phyloP scores from a whole-genome alignment of 129 eudicot genomes.

The Flaveria bidentis region DNA sequence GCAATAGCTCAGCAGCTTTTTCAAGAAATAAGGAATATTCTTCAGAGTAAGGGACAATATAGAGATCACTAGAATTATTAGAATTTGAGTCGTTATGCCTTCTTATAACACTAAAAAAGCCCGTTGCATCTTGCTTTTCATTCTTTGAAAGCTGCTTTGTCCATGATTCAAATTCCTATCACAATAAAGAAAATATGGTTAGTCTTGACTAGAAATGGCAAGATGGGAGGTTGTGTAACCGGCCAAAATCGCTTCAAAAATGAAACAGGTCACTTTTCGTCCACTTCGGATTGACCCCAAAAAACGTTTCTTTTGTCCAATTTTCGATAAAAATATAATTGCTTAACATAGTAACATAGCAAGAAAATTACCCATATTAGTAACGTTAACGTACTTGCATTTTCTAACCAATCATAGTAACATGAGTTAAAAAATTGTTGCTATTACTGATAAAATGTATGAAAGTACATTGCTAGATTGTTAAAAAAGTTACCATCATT shows the following conservation, averaged over 20 bases:
- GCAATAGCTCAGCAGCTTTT: slow-evolving; percentile 77
- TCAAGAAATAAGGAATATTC: slow-evolving; percentile 57
- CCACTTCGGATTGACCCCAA: not conserved
- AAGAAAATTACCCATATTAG: not conserved
- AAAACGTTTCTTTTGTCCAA: not conserved
- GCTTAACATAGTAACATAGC: not conserved
- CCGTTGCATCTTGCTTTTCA: slow-evolving; percentile 60
- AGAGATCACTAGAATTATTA: slow-evolving; percentile 50
- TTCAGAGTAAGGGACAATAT: slow-evolving; percentile 60
- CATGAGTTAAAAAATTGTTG: not conserved
- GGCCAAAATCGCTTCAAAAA: not conserved
- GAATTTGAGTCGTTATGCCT: slow-evolving; percentile 59
- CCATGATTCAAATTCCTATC: slow-evolving; percentile 88
- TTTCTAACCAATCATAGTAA: not conserved
- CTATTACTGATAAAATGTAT: not conserved
- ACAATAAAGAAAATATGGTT: slow-evolving; percentile 9
- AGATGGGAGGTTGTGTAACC: not conserved
- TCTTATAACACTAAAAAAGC: slow-evolving; percentile 78
- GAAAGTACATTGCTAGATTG: not conserved
- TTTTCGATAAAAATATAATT: not conserved
- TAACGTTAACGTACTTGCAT: not conserved
- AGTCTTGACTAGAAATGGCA: not conserved
- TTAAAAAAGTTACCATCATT: not conserved
- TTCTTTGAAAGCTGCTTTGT: slow-evolving; percentile 55
- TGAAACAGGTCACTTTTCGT: not conserved